A percentile compares a stretch with the other conserved stretches of the same genome.
Evolutionary conservation across 1,139 yeast genomes (phyloP).

Genomic region (Candida labiduridarum): DNA sequence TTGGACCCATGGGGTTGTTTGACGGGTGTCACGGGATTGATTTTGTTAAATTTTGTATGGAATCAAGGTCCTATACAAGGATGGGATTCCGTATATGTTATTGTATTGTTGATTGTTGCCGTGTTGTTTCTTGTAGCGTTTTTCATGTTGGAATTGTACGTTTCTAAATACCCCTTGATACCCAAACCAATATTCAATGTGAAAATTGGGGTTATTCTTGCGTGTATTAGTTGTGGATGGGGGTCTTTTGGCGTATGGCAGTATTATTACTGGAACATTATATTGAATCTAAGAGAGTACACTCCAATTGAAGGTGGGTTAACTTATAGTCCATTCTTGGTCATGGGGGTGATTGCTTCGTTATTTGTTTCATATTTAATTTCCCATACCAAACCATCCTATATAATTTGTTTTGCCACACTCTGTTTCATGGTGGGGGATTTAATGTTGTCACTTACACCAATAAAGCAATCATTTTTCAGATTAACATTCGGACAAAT

Average conservation of each 20-base stretch:
- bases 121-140: constrained; percentile 34
- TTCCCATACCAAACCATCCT: constrained; percentile 45
- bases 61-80: constrained; percentile 58
- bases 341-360: constrained; percentile 52
- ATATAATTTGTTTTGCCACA: constrained; percentile 43
- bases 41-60: constrained; percentile 53
- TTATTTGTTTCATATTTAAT: constrained; percentile 44
- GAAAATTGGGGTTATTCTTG: constrained; percentile 38
- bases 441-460: constrained; percentile 49
- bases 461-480: constrained; percentile 51
- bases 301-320: constrained; percentile 46
- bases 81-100: constrained; percentile 49
- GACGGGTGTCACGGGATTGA: constrained; percentile 49
- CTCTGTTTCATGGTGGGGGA: constrained; percentile 51
- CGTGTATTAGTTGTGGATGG: constrained; percentile 52
- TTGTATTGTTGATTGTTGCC: constrained; percentile 46
- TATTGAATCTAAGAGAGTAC: constrained; percentile 47
- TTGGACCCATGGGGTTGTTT: constrained; percentile 52
- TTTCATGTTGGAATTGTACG: constrained; percentile 30
- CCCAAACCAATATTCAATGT: constrained; percentile 45
- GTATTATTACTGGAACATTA: constrained; percentile 44
- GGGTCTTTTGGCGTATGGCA: constrained; percentile 60
- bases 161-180: constrained; percentile 42
- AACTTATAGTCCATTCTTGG: constrained; percentile 47
- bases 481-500: constrained; percentile 48